phyloP scores from a whole-genome alignment of 441 rosid genomes.

The Bruguiera hainesii region DNA sequence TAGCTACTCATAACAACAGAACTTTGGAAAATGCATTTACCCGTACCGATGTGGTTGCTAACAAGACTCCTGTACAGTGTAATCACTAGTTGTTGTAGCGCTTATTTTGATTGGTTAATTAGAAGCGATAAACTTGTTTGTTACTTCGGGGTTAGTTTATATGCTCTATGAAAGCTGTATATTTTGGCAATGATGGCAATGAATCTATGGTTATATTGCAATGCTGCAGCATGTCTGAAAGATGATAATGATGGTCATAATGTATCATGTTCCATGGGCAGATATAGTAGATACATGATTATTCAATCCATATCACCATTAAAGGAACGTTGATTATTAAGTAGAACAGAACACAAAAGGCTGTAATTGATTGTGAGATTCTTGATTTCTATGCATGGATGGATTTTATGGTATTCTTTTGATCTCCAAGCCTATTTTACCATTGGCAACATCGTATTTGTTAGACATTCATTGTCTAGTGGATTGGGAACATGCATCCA shows the following conservation, averaged over 20 bases:
- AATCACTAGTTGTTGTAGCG: background rate
- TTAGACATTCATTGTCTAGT: no score
- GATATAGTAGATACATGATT: background rate
- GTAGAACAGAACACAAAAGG: background rate
- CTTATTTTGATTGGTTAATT: background rate
- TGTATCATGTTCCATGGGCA: background rate
- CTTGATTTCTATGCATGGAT: background rate
- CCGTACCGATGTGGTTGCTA: background rate
- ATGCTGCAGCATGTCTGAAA: background rate
- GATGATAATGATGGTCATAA: background rate
- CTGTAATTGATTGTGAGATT: background rate
- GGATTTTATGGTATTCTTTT: background rate
- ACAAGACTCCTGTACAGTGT: conserved; percentile 9
- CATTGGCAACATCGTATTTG: background rate
- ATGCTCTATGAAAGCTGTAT: no score
- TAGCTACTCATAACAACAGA: background rate
- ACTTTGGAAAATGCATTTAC: background rate
- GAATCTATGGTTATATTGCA: background rate
- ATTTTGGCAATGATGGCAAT: background rate
- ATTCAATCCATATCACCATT: background rate
- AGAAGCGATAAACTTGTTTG: background rate
- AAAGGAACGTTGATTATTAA: background rate
- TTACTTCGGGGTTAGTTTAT: no score
- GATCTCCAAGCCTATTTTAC: background rate
- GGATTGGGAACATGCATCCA: no score